Base-by-base conservation (phyloP, 352 stramenopile species). In the Hyaloperonospora arabidopsidis region DNA sequence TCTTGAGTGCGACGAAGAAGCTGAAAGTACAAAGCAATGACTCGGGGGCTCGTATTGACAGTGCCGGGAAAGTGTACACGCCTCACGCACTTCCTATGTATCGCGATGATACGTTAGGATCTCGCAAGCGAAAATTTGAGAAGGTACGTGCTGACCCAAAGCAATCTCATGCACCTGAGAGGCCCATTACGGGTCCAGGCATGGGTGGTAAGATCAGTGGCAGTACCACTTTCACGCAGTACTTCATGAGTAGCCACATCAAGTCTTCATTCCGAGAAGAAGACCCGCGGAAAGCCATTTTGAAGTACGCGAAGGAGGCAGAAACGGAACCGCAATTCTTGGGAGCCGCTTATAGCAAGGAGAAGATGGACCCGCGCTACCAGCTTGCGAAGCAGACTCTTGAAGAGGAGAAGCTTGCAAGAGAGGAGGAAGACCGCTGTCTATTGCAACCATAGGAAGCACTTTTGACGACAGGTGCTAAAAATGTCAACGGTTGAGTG, bases 201-300 rank as follows among this genome's bases (percentile, higher is more conserved):
- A 79, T 89, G 69, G 82, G 81, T 44, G 84, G 84, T 23, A 79
- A 79, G 53, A 88, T 89, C 49, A 86, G 79, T 29, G 81, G 81
- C 46, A 84, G 68, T 51, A 84, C 83, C n/a, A 86, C 76, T 18
- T 88, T 93, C 55, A 93, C 83, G 59, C 83, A 93, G 53, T 90
- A 86, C 53, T 93, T 91, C 29, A 93, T 93, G 83, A 87, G 76
- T 56, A 87, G 69, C 57, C 83, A 93, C 39, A 85, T 93, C 65
- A 89, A 89, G 63, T 79, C 67, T 18, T 89, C 79, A 23, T 90
- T 93, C 63, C 80, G 84, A 23, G 81, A 89, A 47, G 77, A 94
- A 72, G 84, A 94, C 28, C 84, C 84, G 22, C 79, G 84, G 10
- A 78, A 87, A 47, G 84, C 84, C n/a, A 89, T 94, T 40, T 54